These are phyloP conservation scores for Nemophila menziesii DNA, from an alignment of 257 asterid genomes.

Conservation along the genomic window DNA sequence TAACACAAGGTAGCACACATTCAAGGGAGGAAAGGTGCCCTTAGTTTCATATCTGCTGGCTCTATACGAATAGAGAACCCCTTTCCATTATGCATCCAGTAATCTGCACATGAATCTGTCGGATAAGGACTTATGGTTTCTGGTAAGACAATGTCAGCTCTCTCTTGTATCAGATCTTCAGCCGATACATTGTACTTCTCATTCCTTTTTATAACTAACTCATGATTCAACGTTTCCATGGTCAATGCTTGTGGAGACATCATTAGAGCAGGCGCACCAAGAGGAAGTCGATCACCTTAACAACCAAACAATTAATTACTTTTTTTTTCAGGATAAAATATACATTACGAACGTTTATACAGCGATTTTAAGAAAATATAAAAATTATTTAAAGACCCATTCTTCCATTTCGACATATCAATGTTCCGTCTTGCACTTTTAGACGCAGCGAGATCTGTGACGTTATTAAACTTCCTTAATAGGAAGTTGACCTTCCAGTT, in stretches of 20 bases:
- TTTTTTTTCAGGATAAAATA: too few species aligned
- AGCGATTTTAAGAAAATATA: too few species aligned
- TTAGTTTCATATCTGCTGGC: conserved; percentile 34
- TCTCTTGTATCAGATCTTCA: conserved; percentile 21
- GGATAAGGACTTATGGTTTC: too few species aligned
- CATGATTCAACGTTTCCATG: conserved; percentile 35
- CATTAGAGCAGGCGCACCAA: conserved; percentile 68
- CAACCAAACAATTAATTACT: too few species aligned
- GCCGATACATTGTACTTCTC: conserved; percentile 39
- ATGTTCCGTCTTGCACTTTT: too few species aligned
- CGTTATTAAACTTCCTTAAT: too few species aligned
- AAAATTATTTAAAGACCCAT: too few species aligned
- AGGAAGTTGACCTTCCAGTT: too few species aligned
- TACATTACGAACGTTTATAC: too few species aligned
- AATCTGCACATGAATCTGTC: conserved; percentile 46
- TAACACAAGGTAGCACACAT: background rate
- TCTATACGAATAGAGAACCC: conserved; percentile 42
- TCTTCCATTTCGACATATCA: too few species aligned
- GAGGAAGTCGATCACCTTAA: conserved; percentile 54
- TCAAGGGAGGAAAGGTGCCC: conserved; percentile 35
- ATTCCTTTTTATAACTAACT: conserved; percentile 32
- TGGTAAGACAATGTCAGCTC: conserved; percentile 46
- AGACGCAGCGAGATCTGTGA: too few species aligned
- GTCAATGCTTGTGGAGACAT: conserved; percentile 60
- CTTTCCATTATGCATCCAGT: conserved; percentile 64